Base-by-base conservation (phyloP, 345 rosid genomes). In the Moricandia moricandioides region DNA sequence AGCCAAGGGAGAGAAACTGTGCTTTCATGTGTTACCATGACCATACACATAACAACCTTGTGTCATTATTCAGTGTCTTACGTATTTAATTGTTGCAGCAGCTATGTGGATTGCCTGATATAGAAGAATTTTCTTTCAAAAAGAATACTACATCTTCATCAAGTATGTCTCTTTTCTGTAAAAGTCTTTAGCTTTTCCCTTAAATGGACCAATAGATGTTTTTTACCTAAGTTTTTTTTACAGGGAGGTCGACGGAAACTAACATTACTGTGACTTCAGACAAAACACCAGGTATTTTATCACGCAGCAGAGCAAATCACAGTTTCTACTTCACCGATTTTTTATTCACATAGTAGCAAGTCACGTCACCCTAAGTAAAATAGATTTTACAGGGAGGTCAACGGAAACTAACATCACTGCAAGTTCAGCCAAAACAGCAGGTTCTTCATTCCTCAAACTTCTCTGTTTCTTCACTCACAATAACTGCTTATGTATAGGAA, bases 111-210 rank as follows among this genome's bases (percentile, higher is more conserved):
- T 77, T 84, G 24, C 96, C 90, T 8, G 96, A 88, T 73, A 90
- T 90, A 14, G 96, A 92, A 86, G 96, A 88, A 13, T 92, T 89
- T 82, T 87, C 91, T 4, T 90, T 13, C 78, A 88, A 77, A 43
- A 81, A 82, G 81, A 72, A 73, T 9, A 80, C 73, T 17, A 76
- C 52, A 71, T 72, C 91, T 67, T 7, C 82, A 24, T 62, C 59
- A 33, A 55, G 89, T 89, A 83, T 82, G 86, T 72, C 75, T 54
- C 75, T 13, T 30, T 62, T 51, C 12, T 52, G 61, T 5, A n/a
- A 16, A 43, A 43, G 51, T 47, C 8, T 33, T 33, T 8, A 30
- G 40, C 30, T 52, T 64, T 0, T 47, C 59, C 45, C 65, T 39
- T 70, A 29, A 62, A 69, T 7, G 3, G 62, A 2, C 51, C 37